These are phyloP conservation scores for Hypholoma sublateritium DNA, from an alignment of 768 basidiomycete species.

Conservation along the genomic window DNA sequence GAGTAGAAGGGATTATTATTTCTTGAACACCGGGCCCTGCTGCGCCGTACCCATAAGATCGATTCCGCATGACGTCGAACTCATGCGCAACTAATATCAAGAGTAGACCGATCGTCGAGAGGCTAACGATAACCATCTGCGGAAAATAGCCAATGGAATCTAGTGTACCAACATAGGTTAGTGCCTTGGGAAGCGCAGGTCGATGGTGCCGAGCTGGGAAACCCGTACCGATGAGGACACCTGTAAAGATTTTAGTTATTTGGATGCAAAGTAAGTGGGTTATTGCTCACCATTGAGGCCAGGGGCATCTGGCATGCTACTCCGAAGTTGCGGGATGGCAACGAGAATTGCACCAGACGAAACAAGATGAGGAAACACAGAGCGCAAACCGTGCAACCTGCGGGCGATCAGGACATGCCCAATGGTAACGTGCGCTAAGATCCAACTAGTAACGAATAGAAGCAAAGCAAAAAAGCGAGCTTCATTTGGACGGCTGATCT, in stretches of 20 bases:
- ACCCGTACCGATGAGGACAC: constrained; percentile 46
- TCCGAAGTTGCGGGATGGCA: constrained; percentile 48
- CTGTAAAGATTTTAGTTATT: constrained; percentile 21
- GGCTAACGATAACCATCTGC: constrained; percentile 50
- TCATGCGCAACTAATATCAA: constrained; percentile 44
- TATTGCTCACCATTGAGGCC: constrained; percentile 41
- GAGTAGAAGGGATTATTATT: constrained; percentile 14
- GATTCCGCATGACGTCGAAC: constrained; percentile 22
- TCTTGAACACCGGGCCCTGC: constrained; percentile 6
- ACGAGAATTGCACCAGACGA: constrained; percentile 42
- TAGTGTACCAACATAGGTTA: constrained; percentile 16
- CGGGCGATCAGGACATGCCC: constrained; percentile 45
- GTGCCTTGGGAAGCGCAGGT: not conserved
- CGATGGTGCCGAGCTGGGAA: not conserved
- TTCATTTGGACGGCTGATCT: constrained; percentile 42
- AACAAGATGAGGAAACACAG: constrained; percentile 37
- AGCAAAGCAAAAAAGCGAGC: constrained; percentile 44
- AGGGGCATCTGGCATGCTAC: constrained; percentile 59
- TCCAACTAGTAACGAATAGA: constrained; percentile 50
- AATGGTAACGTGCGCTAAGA: constrained; percentile 52
- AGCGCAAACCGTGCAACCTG: constrained; percentile 26
- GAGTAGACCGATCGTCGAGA: constrained; percentile 41
- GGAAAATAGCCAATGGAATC: constrained; percentile 60
- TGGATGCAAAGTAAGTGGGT: not conserved
- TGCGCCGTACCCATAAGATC: not conserved